Percentiles rank a stretch among this genome's conserved stretches.
These are phyloP conservation scores for Polysphondylium violaceum DNA, from an alignment of 78 protist species.

Conservation along the genomic window DNA sequence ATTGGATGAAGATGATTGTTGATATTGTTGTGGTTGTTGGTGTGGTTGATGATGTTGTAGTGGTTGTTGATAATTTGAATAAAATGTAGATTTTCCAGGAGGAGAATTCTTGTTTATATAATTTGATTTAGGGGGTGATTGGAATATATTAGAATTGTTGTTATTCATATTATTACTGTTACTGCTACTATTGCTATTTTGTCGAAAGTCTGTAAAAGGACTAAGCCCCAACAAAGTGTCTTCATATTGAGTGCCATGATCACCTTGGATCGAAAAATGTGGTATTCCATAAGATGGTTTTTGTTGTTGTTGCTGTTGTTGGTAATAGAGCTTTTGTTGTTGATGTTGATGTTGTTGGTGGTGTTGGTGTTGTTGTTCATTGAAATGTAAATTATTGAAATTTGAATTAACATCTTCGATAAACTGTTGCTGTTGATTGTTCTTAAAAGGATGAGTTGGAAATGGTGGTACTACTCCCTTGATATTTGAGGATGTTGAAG, in stretches of 20 bases:
- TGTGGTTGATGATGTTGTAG: not conserved
- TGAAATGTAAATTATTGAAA: constrained; percentile 3
- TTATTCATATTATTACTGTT: not conserved
- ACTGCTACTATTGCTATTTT: not conserved
- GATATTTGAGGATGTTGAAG: constrained; percentile 12
- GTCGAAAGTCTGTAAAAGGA: constrained; percentile 5
- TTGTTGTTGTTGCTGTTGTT: not conserved
- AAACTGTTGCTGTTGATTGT: not conserved
- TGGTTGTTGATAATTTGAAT: not conserved
- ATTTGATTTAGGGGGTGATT: not conserved
- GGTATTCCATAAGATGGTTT: not conserved
- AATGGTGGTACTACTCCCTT: constrained; percentile 20
- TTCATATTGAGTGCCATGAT: not conserved
- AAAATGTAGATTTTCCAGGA: not conserved
- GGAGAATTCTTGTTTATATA: not conserved
- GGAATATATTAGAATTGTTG: not conserved
- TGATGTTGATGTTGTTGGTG: not conserved
- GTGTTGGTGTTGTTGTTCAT: constrained; percentile 8
- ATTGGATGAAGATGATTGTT: not conserved
- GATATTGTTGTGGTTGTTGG: not conserved
- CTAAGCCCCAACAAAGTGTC: constrained; percentile 21
- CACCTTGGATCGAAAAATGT: too few species aligned
- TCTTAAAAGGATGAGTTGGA: constrained; percentile 7
- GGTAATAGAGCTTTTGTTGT: not conserved
- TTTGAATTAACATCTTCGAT: constrained; percentile 2